A percentile compares a stretch with the other conserved stretches of the same genome.
Evolutionary conservation across 148 eudicot genomes (phyloP).

Genomic region (Cornus florida): DNA sequence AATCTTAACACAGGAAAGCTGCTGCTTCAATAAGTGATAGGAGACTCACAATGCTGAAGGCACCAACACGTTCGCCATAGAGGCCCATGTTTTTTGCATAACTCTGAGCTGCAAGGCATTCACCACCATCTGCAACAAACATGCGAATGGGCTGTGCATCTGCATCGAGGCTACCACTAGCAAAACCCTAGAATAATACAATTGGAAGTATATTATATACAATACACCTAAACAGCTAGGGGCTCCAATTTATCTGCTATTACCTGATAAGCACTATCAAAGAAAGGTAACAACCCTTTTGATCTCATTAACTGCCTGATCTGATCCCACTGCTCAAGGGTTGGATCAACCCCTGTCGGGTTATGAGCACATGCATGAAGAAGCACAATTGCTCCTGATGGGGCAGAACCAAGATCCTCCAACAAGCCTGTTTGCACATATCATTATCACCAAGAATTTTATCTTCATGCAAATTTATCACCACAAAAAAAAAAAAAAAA

Average conservation of each 20-base stretch:
- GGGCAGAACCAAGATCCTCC: neutral
- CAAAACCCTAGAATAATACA: neutral
- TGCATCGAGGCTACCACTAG: neutral
- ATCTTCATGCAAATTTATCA: neutral
- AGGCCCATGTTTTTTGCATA: neutral
- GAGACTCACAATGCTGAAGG: neutral
- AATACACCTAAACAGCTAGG: neutral
- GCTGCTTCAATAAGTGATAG: neutral
- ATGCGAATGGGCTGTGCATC: neutral
- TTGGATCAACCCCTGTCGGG: neutral
- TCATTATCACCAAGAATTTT: neutral
- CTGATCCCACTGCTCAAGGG: neutral
- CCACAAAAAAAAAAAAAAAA: neutral
- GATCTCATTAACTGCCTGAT: neutral
- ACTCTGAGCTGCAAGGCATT: neutral
- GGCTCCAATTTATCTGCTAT: neutral
- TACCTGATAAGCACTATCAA: neutral
- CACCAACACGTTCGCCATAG: neutral
- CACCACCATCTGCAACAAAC: neutral
- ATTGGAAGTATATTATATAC: neutral
- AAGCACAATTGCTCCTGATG: neutral
- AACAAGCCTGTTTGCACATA: neutral
- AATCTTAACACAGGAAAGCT: neutral
- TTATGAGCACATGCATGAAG: neutral
- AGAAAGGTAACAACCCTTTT: neutral